phyloP scores from a whole-genome alignment of 768 basidiomycete species.

The Pleurotus giganteus region DNA sequence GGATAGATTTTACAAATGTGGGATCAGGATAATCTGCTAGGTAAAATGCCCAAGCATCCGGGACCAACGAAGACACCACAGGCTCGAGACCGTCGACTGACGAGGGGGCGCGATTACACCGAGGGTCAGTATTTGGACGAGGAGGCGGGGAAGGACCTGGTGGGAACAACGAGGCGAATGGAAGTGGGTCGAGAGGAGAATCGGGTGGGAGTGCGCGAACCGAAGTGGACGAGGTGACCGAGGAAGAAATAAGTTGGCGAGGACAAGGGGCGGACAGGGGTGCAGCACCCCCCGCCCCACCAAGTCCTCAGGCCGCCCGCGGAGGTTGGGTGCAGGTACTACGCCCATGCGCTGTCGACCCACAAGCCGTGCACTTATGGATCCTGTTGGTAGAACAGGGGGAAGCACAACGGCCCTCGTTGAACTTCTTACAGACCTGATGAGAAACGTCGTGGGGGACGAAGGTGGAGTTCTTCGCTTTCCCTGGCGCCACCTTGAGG shows the following conservation, averaged over 20 bases:
- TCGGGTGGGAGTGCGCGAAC: not conserved
- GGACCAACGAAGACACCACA: conserved; percentile 3
- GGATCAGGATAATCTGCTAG: conserved; percentile 26
- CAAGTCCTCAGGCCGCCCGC: not conserved
- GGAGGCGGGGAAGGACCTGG: conserved; percentile 10
- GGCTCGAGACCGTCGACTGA: conserved; percentile 7
- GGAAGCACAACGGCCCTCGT: not conserved
- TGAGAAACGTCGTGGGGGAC: not conserved
- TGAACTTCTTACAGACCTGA: not conserved
- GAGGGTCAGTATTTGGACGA: conserved; percentile 15
- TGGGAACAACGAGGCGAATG: conserved; percentile 11
- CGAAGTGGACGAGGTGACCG: not conserved
- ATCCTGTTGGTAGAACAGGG: not conserved
- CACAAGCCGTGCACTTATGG: not conserved
- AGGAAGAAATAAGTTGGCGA: not conserved
- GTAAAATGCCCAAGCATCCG: conserved; percentile 18
- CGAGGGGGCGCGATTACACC: conserved; percentile 11
- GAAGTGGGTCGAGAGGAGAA: conserved; percentile 1
- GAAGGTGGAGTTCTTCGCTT: not conserved
- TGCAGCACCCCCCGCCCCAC: not conserved
- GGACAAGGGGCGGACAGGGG: not conserved
- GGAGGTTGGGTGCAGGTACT: not conserved
- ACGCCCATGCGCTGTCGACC: not conserved
- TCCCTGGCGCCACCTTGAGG: not conserved
- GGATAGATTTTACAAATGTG: conserved; percentile 20